Percentiles rank a stretch among this genome's conserved stretches.
phyloP scores from a whole-genome alignment of 768 basidiomycete species.

The Plicaturopsis crispa region DNA sequence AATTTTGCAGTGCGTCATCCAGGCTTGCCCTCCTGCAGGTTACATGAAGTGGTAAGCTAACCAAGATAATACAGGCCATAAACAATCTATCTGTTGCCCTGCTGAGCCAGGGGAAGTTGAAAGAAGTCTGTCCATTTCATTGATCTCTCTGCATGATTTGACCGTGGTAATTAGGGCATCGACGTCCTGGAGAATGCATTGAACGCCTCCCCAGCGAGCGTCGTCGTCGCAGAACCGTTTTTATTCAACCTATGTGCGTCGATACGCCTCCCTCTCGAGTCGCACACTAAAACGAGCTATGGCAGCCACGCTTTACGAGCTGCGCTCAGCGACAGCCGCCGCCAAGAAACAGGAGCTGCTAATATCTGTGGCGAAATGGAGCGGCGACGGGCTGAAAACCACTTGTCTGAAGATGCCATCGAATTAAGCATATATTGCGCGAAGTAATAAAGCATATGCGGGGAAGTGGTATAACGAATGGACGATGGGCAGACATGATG shows the following conservation, averaged over 20 bases:
- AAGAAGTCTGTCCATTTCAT: slow-evolving; percentile 40
- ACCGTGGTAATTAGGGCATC: slow-evolving; percentile 43
- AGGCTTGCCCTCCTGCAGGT: background rate
- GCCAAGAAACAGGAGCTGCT: slow-evolving; percentile 74
- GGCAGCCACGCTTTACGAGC: slow-evolving; percentile 76
- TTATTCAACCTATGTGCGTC: slow-evolving; percentile 76
- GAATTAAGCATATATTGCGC: slow-evolving; percentile 22
- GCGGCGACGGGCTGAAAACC: slow-evolving; percentile 74
- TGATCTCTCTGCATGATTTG: background rate
- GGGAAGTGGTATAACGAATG: background rate
- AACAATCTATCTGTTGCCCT: slow-evolving; percentile 74
- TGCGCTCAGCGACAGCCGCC: slow-evolving; percentile 62
- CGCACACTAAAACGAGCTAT: background rate
- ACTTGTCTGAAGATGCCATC: slow-evolving; percentile 76
- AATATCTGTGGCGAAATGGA: slow-evolving; percentile 77
- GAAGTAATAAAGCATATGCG: background rate
- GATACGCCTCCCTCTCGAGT: background rate
- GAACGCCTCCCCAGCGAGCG: slow-evolving; percentile 55
- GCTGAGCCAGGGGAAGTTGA: slow-evolving; percentile 62
- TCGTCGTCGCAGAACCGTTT: slow-evolving; percentile 75
- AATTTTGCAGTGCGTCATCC: slow-evolving; percentile 45
- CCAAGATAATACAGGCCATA: slow-evolving; percentile 52
- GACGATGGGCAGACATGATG: too few relatives aligned
- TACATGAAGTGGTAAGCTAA: background rate
- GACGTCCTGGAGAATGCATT: slow-evolving; percentile 59